Conservation (phyloP, 495 filamentous ascomycete species). For the Aspergillus avenaceus region DNA sequence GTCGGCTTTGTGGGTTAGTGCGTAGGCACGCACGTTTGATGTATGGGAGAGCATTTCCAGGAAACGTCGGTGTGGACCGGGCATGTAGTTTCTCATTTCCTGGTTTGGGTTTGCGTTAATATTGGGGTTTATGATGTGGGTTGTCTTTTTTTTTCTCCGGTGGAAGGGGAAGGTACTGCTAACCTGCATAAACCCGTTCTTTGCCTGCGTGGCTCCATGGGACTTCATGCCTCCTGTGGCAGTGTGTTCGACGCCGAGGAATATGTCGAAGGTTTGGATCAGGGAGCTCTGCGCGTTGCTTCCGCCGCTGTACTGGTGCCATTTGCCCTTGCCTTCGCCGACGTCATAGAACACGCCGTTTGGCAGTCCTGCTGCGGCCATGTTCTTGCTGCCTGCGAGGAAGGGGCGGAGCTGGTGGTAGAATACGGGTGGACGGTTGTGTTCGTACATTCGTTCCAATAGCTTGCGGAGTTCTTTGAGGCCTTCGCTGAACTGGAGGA, state of each 20-base stretch:
- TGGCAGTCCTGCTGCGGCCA: conserved; percentile 86
- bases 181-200: conserved; percentile 32
- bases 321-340: conserved; percentile 62
- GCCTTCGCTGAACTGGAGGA: conserved; percentile 70
- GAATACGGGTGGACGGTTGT: conserved; percentile 81
- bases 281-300: conserved; percentile 93
- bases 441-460: conserved; percentile 82
- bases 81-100: conserved; percentile 97
- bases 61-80: conserved; percentile 84
- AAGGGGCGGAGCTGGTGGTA: conserved; percentile 89
- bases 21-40: conserved; percentile 80
- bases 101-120: conserved; percentile 15
- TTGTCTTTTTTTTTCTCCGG: no score
- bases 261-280: conserved; percentile 89
- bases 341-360: conserved; percentile 84
- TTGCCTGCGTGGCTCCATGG: conserved; percentile 8
- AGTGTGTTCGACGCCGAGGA: conserved; percentile 81
- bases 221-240: conserved; percentile 70
- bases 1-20: conserved; percentile 55
- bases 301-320: conserved; percentile 78
- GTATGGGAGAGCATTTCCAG: conserved; percentile 67
- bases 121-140: neutral
- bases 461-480: conserved; percentile 73
- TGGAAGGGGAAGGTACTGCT: neutral
- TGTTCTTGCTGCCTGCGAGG: conserved; percentile 91